Conservation (phyloP, 2,329 filamentous ascomycete genomes). For the Botryotinia globosa region DNA sequence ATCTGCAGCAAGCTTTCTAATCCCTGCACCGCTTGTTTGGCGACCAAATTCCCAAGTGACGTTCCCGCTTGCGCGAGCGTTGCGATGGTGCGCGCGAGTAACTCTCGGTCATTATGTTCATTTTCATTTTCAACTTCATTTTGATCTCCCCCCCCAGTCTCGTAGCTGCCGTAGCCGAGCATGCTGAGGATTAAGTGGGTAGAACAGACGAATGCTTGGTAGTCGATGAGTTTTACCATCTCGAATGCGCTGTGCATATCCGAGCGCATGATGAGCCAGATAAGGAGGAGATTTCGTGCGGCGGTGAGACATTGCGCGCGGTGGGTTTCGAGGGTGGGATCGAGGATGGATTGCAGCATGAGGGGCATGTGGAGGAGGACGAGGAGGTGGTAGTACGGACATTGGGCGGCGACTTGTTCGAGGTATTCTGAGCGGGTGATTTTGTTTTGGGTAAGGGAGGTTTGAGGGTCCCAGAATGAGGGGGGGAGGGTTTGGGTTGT, state of each 20-base stretch:
- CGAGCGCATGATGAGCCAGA: background rate
- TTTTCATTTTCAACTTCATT: too few species aligned
- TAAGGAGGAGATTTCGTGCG: background rate
- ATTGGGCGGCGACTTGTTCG: background rate
- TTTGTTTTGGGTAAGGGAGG: background rate
- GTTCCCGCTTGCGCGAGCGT: background rate
- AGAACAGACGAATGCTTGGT: background rate
- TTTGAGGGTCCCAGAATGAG: background rate
- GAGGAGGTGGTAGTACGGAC: background rate
- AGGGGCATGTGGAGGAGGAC: background rate
- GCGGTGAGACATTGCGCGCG: background rate
- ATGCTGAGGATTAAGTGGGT: background rate
- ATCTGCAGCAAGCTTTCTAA: too few species aligned
- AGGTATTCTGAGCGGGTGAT: background rate
- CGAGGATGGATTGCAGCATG: background rate
- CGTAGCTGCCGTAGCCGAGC: background rate
- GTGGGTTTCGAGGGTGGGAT: background rate
- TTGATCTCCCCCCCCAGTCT: too few species aligned
- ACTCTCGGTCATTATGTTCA: background rate
- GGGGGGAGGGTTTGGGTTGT: too few species aligned
- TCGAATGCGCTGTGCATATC: background rate
- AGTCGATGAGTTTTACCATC: background rate
- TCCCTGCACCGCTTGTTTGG: background rate
- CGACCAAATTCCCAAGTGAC: background rate
- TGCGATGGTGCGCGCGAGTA: background rate